Conservation (phyloP, 208 protist species). For the Wallacemonas sp. region DNA sequence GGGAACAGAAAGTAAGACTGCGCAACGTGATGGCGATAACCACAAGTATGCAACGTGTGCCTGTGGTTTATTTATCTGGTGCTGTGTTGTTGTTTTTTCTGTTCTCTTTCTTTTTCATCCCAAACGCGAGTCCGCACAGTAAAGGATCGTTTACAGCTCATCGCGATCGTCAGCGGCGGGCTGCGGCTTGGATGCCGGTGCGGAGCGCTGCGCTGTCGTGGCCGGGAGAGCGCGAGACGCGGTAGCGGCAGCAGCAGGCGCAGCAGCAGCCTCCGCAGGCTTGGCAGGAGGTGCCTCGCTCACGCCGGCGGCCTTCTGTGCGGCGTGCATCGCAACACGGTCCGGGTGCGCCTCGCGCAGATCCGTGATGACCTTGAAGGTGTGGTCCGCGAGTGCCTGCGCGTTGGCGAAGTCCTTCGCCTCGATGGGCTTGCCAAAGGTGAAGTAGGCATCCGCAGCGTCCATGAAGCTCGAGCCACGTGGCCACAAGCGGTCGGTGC, state of each 20-base stretch:
- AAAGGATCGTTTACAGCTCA: conserved; percentile 13
- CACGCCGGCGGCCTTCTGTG: neutral
- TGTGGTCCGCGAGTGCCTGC: conserved; percentile 66
- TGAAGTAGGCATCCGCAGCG: conserved; percentile 56
- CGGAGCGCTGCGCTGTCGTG: neutral
- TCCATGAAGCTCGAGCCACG: conserved; percentile 52
- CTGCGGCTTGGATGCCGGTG: neutral
- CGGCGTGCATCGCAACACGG: conserved; percentile 35
- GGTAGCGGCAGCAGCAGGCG: neutral
- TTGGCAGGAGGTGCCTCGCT: neutral
- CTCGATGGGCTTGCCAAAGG: conserved; percentile 74
- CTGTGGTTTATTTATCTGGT: too few relatives aligned
- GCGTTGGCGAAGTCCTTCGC: conserved; percentile 57
- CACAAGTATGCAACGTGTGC: too few relatives aligned
- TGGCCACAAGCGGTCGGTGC: conserved; percentile 79
- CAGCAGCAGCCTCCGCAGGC: neutral
- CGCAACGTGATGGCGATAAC: too few relatives aligned
- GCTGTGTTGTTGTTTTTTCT: neutral
- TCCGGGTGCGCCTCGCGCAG: conserved; percentile 77
- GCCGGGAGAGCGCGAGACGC: neutral
- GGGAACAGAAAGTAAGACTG: too few relatives aligned
- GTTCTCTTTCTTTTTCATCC: neutral
- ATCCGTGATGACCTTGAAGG: conserved; percentile 60
- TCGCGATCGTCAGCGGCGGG: neutral
- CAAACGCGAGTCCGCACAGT: too few relatives aligned